These are phyloP conservation scores for Populus alba DNA, from an alignment of 345 rosid genomes.

Conservation along the genomic window DNA sequence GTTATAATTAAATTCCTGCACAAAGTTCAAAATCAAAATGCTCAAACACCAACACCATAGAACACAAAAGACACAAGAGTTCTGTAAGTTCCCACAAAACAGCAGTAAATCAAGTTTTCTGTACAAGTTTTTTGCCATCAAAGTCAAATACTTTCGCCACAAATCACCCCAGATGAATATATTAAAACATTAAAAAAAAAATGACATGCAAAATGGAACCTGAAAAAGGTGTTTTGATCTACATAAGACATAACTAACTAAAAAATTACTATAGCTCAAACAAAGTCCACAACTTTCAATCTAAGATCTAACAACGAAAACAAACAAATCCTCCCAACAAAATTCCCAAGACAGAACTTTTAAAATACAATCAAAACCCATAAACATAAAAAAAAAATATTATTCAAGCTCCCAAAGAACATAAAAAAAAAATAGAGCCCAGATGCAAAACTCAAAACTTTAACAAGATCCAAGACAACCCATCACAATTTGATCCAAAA, in stretches of 20 bases:
- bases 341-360: background rate
- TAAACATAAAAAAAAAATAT: background rate
- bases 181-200: background rate
- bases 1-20: background rate
- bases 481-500: slow-evolving; percentile 25
- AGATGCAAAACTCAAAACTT: slow-evolving; percentile 6
- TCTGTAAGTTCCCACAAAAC: background rate
- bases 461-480: slow-evolving; percentile 12
- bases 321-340: slow-evolving; percentile 1
- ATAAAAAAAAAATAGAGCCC: background rate
- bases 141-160: background rate
- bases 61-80: background rate
- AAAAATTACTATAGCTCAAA: background rate
- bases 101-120: background rate
- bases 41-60: background rate
- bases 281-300: background rate
- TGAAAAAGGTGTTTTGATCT: background rate
- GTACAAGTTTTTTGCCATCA: background rate
- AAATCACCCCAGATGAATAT: background rate
- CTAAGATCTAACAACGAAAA: slow-evolving; percentile 4
- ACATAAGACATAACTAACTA: background rate
- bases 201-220: background rate
- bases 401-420: background rate
- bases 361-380: background rate
- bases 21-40: background rate